These are phyloP conservation scores for Platanthera guangdongensis DNA, from an alignment of 106 monocot species.

Conservation along the genomic window DNA sequence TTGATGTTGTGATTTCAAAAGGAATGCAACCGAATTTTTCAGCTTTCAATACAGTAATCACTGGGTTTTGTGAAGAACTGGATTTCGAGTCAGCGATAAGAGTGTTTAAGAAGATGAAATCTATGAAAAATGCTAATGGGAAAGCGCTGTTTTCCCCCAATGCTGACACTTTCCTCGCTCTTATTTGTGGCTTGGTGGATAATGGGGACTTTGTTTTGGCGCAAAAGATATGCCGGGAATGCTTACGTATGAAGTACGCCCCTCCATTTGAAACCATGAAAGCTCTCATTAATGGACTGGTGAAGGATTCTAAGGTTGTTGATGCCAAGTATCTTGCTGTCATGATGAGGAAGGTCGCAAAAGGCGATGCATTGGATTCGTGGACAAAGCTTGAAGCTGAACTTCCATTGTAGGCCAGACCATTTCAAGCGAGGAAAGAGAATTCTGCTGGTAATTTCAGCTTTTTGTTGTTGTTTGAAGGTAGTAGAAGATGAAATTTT, in stretches of 20 bases:
- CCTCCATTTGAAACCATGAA: constrained; percentile 46
- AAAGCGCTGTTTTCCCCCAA: constrained; percentile 25
- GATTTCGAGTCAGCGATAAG: constrained; percentile 21
- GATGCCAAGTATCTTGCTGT: constrained; percentile 25
- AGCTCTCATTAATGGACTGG: constrained; percentile 27
- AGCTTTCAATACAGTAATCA: constrained; percentile 39
- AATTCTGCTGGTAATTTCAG: background rate
- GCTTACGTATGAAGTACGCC: constrained; percentile 25
- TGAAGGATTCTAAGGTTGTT: constrained; percentile 18
- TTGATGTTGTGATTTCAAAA: constrained; percentile 43
- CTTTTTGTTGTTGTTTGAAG: background rate
- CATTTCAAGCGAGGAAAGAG: background rate
- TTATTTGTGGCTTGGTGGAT: constrained; percentile 39
- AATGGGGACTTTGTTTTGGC: constrained; percentile 34
- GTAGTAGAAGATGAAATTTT: background rate
- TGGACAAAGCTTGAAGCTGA: constrained; percentile 55
- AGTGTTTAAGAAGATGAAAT: constrained; percentile 45
- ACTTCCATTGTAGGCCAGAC: constrained; percentile 29
- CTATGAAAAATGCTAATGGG: constrained; percentile 22
- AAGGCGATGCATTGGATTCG: constrained; percentile 28
- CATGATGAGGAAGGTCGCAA: constrained; percentile 28
- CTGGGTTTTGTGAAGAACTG: constrained; percentile 43
- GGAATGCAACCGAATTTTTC: constrained; percentile 33
- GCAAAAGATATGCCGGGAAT: constrained; percentile 32
- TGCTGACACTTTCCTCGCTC: constrained; percentile 23